Evolutionary conservation across 129 eudicot species (phyloP).

Genomic region (Chrysanthemum seticuspe): DNA sequence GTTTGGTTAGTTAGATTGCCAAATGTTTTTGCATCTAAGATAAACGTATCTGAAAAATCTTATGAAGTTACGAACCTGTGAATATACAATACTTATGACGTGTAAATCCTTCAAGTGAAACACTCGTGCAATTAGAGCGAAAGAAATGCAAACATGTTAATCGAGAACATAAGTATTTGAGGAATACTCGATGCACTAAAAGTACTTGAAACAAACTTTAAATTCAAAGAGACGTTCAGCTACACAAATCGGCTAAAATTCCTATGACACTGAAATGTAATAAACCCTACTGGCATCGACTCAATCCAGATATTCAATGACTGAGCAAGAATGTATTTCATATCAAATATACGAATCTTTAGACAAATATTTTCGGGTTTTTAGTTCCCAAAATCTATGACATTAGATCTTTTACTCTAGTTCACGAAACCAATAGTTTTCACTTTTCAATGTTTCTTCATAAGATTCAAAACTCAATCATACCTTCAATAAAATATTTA

Average conservation of each 20-base stretch:
- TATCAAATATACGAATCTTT: background rate
- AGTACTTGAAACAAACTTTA: too few species aligned
- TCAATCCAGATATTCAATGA: too few species aligned
- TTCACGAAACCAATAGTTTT: constrained; percentile 6
- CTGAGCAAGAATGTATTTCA: background rate
- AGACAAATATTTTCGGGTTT: background rate
- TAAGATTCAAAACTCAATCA: background rate
- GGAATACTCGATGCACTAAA: too few species aligned
- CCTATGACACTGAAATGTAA: background rate
- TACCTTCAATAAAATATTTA: constrained; percentile 8
- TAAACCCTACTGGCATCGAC: too few species aligned
- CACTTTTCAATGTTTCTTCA: background rate
- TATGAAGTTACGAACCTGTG: background rate
- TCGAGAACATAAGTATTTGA: too few species aligned
- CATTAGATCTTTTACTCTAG: background rate
- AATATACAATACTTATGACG: background rate
- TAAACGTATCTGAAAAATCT: background rate
- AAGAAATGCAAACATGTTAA: too few species aligned
- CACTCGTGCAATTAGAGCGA: too few species aligned
- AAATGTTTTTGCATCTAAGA: background rate
- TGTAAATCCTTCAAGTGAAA: background rate
- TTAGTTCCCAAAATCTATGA: background rate
- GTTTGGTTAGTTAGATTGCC: background rate
- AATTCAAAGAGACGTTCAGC: background rate
- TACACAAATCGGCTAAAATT: too few species aligned